Base-by-base conservation (phyloP, 2,329 filamentous ascomycete species). In the Aureobasidium sp. region DNA sequence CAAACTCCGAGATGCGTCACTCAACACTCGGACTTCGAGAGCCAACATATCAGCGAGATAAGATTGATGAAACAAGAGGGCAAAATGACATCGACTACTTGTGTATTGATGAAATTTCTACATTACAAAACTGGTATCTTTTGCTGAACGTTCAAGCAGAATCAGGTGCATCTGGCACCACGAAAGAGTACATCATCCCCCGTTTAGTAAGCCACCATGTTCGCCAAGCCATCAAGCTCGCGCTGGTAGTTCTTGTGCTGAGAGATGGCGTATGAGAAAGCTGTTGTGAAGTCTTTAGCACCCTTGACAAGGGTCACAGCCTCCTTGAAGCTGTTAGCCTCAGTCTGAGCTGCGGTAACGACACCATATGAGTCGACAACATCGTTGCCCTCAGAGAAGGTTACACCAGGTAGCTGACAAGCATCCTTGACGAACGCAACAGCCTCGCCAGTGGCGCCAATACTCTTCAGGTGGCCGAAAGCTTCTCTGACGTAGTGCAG, bases 381-480 rank as follows among this genome's bases (percentile, higher is more conserved):
- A 19, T 80, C 74, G 1, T 69, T 71, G 0, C 79, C 81, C 17
- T 70, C 68, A 0, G 79, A 78, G 66, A 82, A 79, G 5, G 74
- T 62, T 65, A 84, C 73, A 4, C 76, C 78, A 0, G 78, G 75
- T 5, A 80, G 69, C 31, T 73, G 73, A 53, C 72, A 67, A 59
- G 76, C 69, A 73, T 78, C 72, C 53, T 78, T 72, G 29, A 93
- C 78, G 42, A 93, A 75, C 2, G 82, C 76, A 0, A 89, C 82
- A 0, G 79, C 89, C 69, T 91, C 88, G 0, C 87, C 89, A 0
- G 86, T 87, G 0, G 86, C 90, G 1, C 84, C 89, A 25, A 94
- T 87, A 1, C 88, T 77, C 77, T 94, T 94, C 54, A 91, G 78
- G 64, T 94, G 89, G 0, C 88, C 89, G 66, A 93, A 94, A 0